phyloP scores from a whole-genome alignment of 306 rosid species.

The Hippophae gyantsensis region DNA sequence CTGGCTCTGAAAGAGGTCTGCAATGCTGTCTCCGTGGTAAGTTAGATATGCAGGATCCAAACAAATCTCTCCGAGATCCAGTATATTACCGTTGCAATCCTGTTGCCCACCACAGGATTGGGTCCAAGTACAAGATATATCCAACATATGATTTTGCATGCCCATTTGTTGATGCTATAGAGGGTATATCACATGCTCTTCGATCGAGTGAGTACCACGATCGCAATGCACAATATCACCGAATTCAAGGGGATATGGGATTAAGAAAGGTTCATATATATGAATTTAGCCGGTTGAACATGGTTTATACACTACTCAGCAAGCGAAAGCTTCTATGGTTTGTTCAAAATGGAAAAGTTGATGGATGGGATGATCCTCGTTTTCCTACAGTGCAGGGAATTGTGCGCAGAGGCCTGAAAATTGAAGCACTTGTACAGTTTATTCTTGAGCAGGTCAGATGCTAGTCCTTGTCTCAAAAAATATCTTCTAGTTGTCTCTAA shows the following conservation, averaged over 20 bases:
- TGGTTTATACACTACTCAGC: slow-evolving; percentile 96
- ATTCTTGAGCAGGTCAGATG: slow-evolving; percentile 78
- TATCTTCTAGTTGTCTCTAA: background rate
- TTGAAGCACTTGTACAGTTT: slow-evolving; percentile 78
- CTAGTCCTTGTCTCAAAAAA: background rate
- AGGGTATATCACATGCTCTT: slow-evolving; percentile 86
- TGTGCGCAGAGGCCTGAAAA: slow-evolving; percentile 81
- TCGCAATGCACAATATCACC: slow-evolving; percentile 74
- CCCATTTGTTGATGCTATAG: slow-evolving; percentile 80
- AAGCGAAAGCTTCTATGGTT: slow-evolving; percentile 95
- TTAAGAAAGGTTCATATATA: slow-evolving; percentile 62
- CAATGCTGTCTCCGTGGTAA: slow-evolving; percentile 93
- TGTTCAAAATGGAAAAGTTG: slow-evolving; percentile 84
- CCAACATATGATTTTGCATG: slow-evolving; percentile 95
- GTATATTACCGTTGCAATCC: slow-evolving; percentile 96
- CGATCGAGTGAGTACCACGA: slow-evolving; percentile 95
- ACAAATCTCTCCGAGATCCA: slow-evolving; percentile 88
- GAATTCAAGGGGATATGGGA: slow-evolving; percentile 83
- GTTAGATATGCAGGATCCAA: slow-evolving; percentile 86
- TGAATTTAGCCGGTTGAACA: slow-evolving; percentile 81
- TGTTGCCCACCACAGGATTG: slow-evolving; percentile 79
- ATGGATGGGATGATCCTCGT: slow-evolving; percentile 95
- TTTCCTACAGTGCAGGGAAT: slow-evolving; percentile 95
- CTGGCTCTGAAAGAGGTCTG: slow-evolving; percentile 69
- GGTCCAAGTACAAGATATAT: slow-evolving; percentile 77